Evolutionary conservation across 495 filamentous ascomycete species (phyloP).

Genomic region (Aspergillus kassunensis): DNA sequence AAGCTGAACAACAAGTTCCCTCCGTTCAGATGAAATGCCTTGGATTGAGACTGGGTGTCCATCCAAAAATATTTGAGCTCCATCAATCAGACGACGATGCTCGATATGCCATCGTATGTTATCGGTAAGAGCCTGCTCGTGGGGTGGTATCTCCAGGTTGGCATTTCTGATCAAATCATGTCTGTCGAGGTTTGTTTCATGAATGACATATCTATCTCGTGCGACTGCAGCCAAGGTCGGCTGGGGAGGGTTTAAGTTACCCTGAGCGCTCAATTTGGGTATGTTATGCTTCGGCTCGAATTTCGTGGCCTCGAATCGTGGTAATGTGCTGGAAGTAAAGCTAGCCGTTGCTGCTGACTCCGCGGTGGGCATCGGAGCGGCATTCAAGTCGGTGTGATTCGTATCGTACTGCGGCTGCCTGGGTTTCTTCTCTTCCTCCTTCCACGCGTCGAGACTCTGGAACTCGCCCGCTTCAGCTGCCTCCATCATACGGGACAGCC

Average conservation of each 20-base stretch:
- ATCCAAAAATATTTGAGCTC: conserved; percentile 37
- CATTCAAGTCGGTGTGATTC: neutral
- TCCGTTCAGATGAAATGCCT: conserved; percentile 26
- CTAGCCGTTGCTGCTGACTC: neutral
- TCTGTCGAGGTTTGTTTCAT: neutral
- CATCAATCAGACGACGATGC: conserved; percentile 29
- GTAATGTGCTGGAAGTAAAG: too few species aligned
- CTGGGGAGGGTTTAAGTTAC: neutral
- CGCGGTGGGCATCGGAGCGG: neutral
- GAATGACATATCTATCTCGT: neutral
- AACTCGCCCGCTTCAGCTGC: conserved; percentile 43
- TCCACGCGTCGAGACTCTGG: conserved; percentile 36
- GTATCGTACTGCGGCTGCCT: conserved; percentile 1
- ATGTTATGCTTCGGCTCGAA: neutral
- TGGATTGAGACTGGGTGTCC: conserved; percentile 14
- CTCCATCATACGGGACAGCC: conserved; percentile 39
- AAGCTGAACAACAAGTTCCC: conserved; percentile 28
- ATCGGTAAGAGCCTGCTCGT: conserved; percentile 1
- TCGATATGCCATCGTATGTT: conserved; percentile 20
- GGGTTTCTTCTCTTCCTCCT: conserved; percentile 21
- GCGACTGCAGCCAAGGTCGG: neutral
- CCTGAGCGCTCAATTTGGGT: neutral
- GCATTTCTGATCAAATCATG: neutral
- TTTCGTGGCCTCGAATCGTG: neutral
- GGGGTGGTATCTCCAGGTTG: neutral